A percentile compares a stretch with the other conserved stretches of the same genome.
phyloP scores from a whole-genome alignment of 176 grass and related monocot species.

The Paspalum notatum region DNA sequence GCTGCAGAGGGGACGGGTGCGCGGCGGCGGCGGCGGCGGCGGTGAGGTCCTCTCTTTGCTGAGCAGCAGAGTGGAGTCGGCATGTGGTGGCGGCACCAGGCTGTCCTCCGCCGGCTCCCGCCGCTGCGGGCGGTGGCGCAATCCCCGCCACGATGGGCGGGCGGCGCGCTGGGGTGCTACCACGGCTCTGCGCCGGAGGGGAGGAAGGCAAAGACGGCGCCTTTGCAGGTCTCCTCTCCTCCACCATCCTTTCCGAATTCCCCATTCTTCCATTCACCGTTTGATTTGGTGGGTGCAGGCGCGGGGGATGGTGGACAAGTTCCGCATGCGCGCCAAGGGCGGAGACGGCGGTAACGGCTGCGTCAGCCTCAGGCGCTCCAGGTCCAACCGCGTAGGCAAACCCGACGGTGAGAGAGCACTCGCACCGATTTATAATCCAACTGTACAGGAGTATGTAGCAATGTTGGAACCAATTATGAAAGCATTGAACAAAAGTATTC shows the following conservation, averaged over 20 bases:
- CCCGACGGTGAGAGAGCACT: constrained; percentile 7
- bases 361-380: constrained; percentile 12
- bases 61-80: background rate
- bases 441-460: too few species aligned
- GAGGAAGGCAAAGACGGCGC: constrained; percentile 8
- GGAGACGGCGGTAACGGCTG: constrained; percentile 12
- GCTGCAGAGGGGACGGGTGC: too few species aligned
- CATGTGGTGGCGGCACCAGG: constrained; percentile 3
- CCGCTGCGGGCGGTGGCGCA: background rate
- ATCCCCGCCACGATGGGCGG: background rate
- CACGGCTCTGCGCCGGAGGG: background rate
- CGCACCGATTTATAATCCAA: too few species aligned
- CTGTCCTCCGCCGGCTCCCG: background rate
- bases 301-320: constrained; percentile 24
- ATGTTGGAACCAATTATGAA: too few species aligned
- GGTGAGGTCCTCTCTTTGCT: too few species aligned
- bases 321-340: constrained; percentile 24
- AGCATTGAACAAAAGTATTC: too few species aligned
- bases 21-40: too few species aligned
- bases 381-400: constrained; percentile 1
- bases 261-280: background rate
- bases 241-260: background rate
- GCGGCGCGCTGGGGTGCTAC: background rate
- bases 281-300: background rate
- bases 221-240: background rate